Percentiles rank a stretch among this genome's conserved stretches.
phyloP scores from a whole-genome alignment of 257 asterid genomes.

The Nicotiana benthamiana region DNA sequence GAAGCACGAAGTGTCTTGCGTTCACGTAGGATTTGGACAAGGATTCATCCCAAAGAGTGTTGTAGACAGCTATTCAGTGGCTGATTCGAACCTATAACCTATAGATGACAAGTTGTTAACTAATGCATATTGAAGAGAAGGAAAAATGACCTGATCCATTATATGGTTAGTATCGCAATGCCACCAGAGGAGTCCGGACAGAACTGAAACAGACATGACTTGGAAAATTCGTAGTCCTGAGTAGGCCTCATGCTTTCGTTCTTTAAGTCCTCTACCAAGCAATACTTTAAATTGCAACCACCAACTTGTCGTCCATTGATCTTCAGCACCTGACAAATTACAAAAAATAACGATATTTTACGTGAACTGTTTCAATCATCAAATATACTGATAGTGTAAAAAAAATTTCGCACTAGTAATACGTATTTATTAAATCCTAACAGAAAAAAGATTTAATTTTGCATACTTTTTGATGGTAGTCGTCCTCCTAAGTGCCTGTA shows the following conservation, averaged over 20 bases:
- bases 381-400: neutral
- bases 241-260: constrained; percentile 65
- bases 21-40: no score
- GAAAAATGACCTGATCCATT: constrained; percentile 69
- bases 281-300: constrained; percentile 81
- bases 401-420: no score
- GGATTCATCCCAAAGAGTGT: no score
- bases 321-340: constrained; percentile 32
- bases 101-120: no score
- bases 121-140: no score
- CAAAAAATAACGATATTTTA: no score
- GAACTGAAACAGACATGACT: constrained; percentile 69
- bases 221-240: constrained; percentile 63
- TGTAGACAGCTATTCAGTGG: no score
- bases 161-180: constrained; percentile 67
- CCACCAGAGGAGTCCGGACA: constrained; percentile 90
- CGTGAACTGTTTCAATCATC: neutral
- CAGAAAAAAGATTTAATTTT: neutral
- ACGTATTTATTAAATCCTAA: no score
- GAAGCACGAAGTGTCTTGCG: no score
- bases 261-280: constrained; percentile 67
- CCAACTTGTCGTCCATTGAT: constrained; percentile 74
- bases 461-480: constrained; percentile 38
- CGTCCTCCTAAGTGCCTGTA: constrained; percentile 16
- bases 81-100: no score